Base-by-base conservation (phyloP, 2,329 filamentous ascomycete species). In the Penicillium sp. region DNA sequence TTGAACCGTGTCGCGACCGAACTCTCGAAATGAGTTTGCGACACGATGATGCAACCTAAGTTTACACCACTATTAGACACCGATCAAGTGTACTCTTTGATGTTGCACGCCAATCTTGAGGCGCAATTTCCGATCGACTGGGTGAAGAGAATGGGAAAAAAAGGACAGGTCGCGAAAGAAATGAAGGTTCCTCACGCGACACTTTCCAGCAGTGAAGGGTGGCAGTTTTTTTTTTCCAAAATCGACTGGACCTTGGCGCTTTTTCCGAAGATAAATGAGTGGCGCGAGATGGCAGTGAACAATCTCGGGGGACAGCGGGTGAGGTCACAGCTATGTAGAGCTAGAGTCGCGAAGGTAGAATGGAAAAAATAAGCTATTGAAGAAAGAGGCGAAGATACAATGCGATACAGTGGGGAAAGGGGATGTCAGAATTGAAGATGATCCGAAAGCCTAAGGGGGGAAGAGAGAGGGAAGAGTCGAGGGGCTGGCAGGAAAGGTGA, bases 31-130 rank as follows among this genome's bases (percentile, higher is more conserved):
- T 45, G 14, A 40, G 25, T 53, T 64, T 63, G 62, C 69, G 69
- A 71, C 63, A 71, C 65, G 55, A 64, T 67, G 69, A 70, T 70
- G 67, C 64, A 71, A 67, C 64, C 56, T 48, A 58, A 45, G 30
- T 41, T 25, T 31, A 50, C 50, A 40, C 43, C 46, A 49, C 31
- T 35, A 33, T 26, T 26, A 22, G 30, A 51, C 31, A 45, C 30
- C 7, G 38, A 19, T 33, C 12, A 33, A 41, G 25, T 33, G 25
- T 40, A 17, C 22, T 31, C 26, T 35, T 50, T 31, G 37, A 50
- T 50, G 25, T 25, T 25, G 41, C 53, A 43, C 35, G n/a, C 33
- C 33, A 45, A 31, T 50, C 2, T 38, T n/a, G 12, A 50, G 38
- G 38, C 47, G 40, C 55, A 40, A 43, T 33, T 19, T 43, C 36